These are phyloP conservation scores for Fonsecaea multimorphosa DNA, from an alignment of 2,329 filamentous ascomycete species.

Conservation along the genomic window DNA sequence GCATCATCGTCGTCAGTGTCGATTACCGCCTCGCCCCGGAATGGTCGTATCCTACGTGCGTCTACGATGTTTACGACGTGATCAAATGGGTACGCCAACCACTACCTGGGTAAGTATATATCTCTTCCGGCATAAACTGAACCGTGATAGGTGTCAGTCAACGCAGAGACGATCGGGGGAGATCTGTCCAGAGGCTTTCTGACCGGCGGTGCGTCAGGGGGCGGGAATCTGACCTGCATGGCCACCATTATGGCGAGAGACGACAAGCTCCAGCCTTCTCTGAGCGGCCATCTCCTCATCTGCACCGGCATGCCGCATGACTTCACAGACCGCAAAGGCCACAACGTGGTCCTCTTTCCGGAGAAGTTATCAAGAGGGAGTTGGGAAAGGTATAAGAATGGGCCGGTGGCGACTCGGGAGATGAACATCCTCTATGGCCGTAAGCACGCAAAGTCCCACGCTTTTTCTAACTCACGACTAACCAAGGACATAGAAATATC, in stretches of 20 bases:
- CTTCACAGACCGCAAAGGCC: constrained; percentile 11
- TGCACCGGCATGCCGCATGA: constrained; percentile 28
- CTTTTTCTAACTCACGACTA: neutral
- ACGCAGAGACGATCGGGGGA: constrained; percentile 16
- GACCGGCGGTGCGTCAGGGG: constrained; percentile 21
- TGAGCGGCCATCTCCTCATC: constrained; percentile 27
- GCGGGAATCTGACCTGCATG: constrained; percentile 21
- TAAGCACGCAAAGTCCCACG: constrained; percentile 5
- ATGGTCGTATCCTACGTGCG: constrained; percentile 30
- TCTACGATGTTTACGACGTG: constrained; percentile 42
- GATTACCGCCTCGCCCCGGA: constrained; percentile 37
- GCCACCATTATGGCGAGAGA: constrained; percentile 25
- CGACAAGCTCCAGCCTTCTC: constrained; percentile 21
- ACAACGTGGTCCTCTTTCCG: constrained; percentile 15
- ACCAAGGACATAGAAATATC: constrained; percentile 18
- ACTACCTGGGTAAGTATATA: too few relatives aligned
- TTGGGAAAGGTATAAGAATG: constrained; percentile 27
- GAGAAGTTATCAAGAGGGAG: constrained; percentile 20
- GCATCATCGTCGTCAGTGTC: constrained; percentile 33
- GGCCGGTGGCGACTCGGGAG: constrained; percentile 21
- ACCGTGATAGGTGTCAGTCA: constrained; percentile 25
- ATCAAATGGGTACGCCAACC: constrained; percentile 42
- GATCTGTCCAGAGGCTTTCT: constrained; percentile 31
- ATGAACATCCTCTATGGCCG: constrained; percentile 24
- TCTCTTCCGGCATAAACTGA: neutral